Percentiles rank a stretch among this genome's conserved stretches.
These are phyloP conservation scores for Penicillium decumbens DNA, from an alignment of 2,329 filamentous ascomycete genomes.

Conservation along the genomic window DNA sequence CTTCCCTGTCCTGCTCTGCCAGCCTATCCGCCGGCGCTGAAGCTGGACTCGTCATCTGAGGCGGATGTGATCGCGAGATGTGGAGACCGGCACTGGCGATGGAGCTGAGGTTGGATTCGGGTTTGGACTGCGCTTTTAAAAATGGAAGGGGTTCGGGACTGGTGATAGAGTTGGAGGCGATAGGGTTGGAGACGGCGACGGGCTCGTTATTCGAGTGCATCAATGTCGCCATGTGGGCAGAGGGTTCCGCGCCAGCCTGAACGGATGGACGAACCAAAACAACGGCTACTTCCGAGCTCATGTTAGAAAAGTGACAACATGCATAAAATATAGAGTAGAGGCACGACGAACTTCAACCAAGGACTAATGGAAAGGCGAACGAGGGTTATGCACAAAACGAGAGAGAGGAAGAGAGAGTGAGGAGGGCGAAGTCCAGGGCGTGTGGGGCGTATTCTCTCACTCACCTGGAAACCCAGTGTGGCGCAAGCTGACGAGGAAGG, in stretches of 20 bases:
- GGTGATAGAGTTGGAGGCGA: constrained; percentile 30
- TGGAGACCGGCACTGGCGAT: constrained; percentile 43
- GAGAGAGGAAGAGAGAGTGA: constrained; percentile 3
- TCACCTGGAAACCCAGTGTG: constrained; percentile 41
- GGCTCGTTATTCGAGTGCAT: constrained; percentile 42
- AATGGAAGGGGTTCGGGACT: constrained; percentile 32
- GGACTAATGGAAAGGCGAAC: constrained; percentile 6
- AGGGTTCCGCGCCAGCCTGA: constrained; percentile 29
- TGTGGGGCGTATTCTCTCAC: constrained; percentile 32
- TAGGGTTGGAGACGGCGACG: constrained; percentile 35
- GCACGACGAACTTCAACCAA: constrained; percentile 18
- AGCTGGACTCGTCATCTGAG: constrained; percentile 49
- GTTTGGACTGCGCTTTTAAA: constrained; percentile 34
- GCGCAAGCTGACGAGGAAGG: constrained; percentile 42
- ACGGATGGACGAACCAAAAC: constrained; percentile 29
- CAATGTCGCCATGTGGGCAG: constrained; percentile 42
- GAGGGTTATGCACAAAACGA: constrained; percentile 2
- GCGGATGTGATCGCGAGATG: constrained; percentile 37
- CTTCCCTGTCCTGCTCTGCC: constrained; percentile 30
- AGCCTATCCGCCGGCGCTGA: constrained; percentile 42
- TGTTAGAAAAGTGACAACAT: constrained; percentile 28
- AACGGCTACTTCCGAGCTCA: constrained; percentile 33
- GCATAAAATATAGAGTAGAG: constrained; percentile 2
- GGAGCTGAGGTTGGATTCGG: constrained; percentile 37
- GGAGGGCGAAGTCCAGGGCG: constrained; percentile 26